Evolutionary conservation across 2,329 filamentous ascomycete species (phyloP).

Genomic region (Cladosporium velox): DNA sequence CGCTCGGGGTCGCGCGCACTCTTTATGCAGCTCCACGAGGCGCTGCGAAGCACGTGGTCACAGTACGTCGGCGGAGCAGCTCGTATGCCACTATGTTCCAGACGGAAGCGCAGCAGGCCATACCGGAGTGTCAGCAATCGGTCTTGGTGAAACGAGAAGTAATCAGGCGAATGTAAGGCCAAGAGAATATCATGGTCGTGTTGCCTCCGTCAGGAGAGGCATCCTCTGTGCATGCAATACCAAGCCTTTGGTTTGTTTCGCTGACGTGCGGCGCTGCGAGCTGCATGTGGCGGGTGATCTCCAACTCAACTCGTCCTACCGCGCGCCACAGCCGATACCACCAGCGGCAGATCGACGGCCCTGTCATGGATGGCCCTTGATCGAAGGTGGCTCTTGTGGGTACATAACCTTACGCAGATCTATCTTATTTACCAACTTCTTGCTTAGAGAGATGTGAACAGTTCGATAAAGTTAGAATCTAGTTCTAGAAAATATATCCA

Average conservation of each 20-base stretch:
- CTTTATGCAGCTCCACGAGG: constrained; percentile 3
- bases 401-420: background rate
- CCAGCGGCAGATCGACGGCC: constrained; percentile 4
- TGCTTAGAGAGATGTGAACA: background rate
- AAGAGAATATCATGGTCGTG: background rate
- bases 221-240: background rate
- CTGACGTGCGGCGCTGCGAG: constrained; percentile 1
- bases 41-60: constrained; percentile 14
- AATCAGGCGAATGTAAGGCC: background rate
- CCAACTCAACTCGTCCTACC: constrained; percentile 14
- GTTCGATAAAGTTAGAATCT: background rate
- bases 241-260: constrained; percentile 8
- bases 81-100: constrained; percentile 17
- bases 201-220: background rate
- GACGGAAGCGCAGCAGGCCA: constrained; percentile 15
- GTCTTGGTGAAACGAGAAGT: background rate
- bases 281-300: constrained; percentile 9
- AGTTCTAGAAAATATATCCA: background rate
- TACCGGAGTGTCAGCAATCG: background rate
- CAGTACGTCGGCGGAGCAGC: constrained; percentile 4
- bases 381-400: background rate
- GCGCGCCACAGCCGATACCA: constrained; percentile 7
- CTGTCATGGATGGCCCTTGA: background rate
- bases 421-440: background rate
- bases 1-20: background rate